Evolutionary conservation across 169 alveolate genomes (phyloP), one percentile per base, ranked within the genome.

Genomic region (Eimeria sp.): DNA sequence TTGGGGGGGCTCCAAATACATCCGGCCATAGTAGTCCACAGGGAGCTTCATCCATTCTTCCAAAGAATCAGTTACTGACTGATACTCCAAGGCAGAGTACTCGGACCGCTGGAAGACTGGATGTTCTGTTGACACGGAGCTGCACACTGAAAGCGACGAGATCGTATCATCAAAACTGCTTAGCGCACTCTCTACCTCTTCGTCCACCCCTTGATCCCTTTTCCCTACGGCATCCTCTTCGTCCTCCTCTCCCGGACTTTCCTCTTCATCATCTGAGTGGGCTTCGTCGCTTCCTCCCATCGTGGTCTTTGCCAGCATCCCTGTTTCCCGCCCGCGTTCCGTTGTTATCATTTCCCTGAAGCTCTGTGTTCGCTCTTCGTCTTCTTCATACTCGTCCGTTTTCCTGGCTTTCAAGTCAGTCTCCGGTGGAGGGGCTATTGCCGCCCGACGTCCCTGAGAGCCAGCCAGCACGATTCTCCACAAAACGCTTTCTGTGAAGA

Each of bases 41-140:
- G 94, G 94, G 45, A 61, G 94, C n/a, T 45, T 87, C 82, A 63
- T 65, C 94, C 94, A 87, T 51, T 87, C 94, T 75, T 87, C 51
- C 83, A 87, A 9, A 11, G 54, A 61, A 9, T 87, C 94, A 14
- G 80, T 82, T 2, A 75, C 54, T 63, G 94, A 58, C 54, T 65
- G 72, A 75, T 87, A 87, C 94, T 87, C 94, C 54, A 63, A 40
- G 40, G 94, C 94, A n/a, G 57, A 18, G 51, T 87, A 87, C 30
- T 63, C 83, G 45, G 94, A 87, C 2, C 72, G 78, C 65, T 63
- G 45, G 49, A 87, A 87, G 0, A 87, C 78, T 10, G 94, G 94
- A 47, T 51, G 47, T 13, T 87, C 83, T 51, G 49, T 65, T 34
- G 94, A 87, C 82, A 63, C 94, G 83, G 40, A 65, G 63, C 82